phyloP scores from a whole-genome alignment of 2,329 filamentous ascomycete genomes.

The Ascochyta viciae-villosae region DNA sequence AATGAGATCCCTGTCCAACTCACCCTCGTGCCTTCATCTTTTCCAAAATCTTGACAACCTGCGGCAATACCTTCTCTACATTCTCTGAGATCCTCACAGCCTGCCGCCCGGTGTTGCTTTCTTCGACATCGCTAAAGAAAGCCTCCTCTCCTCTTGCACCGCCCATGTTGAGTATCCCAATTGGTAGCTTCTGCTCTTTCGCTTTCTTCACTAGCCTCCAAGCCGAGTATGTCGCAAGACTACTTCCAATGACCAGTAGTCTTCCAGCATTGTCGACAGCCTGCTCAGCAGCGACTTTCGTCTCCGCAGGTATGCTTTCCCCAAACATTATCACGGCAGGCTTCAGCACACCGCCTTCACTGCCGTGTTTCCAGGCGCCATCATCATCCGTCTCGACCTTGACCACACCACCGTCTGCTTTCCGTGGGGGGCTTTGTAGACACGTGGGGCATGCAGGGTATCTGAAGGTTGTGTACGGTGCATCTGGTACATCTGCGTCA shows the following conservation, averaged over 20 bases:
- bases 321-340: slow-evolving; percentile 97
- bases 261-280: slow-evolving; percentile 76
- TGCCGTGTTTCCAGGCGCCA: slow-evolving; percentile 71
- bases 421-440: slow-evolving; percentile 69
- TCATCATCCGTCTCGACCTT: slow-evolving; percentile 76
- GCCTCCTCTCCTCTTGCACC: slow-evolving; percentile 80
- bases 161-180: slow-evolving; percentile 88
- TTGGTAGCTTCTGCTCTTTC: slow-evolving; percentile 80
- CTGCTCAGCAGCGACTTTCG: slow-evolving; percentile 79
- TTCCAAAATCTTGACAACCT: slow-evolving; percentile 37
- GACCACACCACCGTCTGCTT: slow-evolving; percentile 56
- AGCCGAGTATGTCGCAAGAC: slow-evolving; percentile 91
- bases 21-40: slow-evolving; percentile 17
- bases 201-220: slow-evolving; percentile 89
- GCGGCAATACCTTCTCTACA: slow-evolving; percentile 48
- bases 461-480: slow-evolving; percentile 86
- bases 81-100: slow-evolving; percentile 52
- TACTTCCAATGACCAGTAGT: slow-evolving; percentile 84
- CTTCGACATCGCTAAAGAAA: slow-evolving; percentile 68
- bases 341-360: slow-evolving; percentile 78
- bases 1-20: background rate
- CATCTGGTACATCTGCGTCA: slow-evolving; percentile 87
- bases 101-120: slow-evolving; percentile 44
- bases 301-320: slow-evolving; percentile 74
- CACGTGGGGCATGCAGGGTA: slow-evolving; percentile 91